Evolutionary conservation across 106 monocot species (phyloP).

Genomic region (Dioscorea zingiberensis): DNA sequence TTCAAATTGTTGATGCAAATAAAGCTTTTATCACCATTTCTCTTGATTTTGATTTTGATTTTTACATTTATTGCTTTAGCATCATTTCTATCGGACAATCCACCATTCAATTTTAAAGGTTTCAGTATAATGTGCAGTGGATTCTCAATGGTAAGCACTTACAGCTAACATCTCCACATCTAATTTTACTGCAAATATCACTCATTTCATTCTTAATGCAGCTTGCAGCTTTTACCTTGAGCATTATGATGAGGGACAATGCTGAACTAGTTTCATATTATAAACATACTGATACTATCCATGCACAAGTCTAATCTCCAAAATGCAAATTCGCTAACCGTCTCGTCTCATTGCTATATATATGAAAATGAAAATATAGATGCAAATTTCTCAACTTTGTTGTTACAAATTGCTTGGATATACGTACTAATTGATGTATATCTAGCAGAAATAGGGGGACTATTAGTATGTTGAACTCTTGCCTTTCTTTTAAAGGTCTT

Average conservation of each 20-base stretch:
- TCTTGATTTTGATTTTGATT: background rate
- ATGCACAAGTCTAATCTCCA: slow-evolving; percentile 6
- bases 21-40: background rate
- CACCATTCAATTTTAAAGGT: slow-evolving; percentile 87
- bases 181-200: background rate
- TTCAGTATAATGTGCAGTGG: slow-evolving; percentile 88
- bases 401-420: no score
- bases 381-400: no score
- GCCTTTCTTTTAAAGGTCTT: no score
- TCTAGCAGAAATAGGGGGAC: no score
- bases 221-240: slow-evolving; percentile 24
- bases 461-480: no score
- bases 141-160: slow-evolving; percentile 48
- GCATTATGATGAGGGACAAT: slow-evolving; percentile 20
- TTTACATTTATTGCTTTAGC: slow-evolving; percentile 28
- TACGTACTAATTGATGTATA: no score
- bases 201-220: slow-evolving; percentile 8
- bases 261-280: slow-evolving; percentile 7
- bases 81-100: slow-evolving; percentile 71
- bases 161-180: background rate
- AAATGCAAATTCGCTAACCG: no score
- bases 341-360: no score
- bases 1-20: background rate
- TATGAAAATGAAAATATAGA: no score
- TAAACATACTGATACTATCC: background rate